Conservation (phyloP, 2,329 filamentous ascomycete species). For the Chalara sp. region DNA sequence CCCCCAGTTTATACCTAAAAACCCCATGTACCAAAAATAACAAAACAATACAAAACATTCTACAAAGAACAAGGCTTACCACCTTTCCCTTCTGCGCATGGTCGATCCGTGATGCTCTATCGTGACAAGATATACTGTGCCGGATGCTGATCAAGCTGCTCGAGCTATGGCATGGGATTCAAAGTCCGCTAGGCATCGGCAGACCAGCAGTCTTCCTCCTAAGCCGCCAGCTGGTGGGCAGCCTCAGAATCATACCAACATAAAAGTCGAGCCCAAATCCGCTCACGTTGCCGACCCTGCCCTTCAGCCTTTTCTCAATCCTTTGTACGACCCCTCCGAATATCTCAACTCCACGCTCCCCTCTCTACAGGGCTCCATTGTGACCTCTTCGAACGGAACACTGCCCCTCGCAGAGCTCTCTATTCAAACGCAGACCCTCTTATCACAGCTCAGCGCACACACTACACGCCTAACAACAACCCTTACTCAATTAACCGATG, state of each 20-base stretch:
- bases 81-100: too few species aligned
- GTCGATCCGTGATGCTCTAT: too few species aligned
- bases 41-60: too few species aligned
- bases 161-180: constrained; percentile 24
- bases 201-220: constrained; percentile 19
- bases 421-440: constrained; percentile 71
- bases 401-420: constrained; percentile 70
- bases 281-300: constrained; percentile 64
- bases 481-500: constrained; percentile 86
- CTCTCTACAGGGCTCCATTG: constrained; percentile 42
- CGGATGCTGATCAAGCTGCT: too few species aligned
- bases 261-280: constrained; percentile 30
- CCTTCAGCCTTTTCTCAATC: constrained; percentile 67
- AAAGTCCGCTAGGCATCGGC: constrained; percentile 17
- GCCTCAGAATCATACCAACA: constrained; percentile 4
- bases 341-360: constrained; percentile 80
- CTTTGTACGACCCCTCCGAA: constrained; percentile 74
- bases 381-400: constrained; percentile 22
- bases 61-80: too few species aligned
- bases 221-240: constrained; percentile 2
- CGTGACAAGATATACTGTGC: too few species aligned
- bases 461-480: constrained; percentile 75
- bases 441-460: constrained; percentile 83
- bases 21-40: too few species aligned
- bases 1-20: too few species aligned